Percentiles rank a stretch among this genome's conserved stretches.
These are phyloP conservation scores for Heliamphora pulchella DNA, from an alignment of 179 eudicot genomes.

Conservation along the genomic window DNA sequence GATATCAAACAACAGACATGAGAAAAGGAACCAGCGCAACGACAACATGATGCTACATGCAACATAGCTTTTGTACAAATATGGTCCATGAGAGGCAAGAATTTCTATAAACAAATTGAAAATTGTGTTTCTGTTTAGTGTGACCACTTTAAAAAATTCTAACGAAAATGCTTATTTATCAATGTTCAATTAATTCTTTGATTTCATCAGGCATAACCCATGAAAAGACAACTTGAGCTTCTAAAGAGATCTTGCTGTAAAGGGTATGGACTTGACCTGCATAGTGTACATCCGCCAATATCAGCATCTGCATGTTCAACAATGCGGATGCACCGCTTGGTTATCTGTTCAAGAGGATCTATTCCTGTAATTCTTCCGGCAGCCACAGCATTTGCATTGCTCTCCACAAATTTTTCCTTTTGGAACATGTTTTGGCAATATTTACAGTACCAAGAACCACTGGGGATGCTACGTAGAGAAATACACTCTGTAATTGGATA, in stretches of 20 bases:
- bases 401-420: slow-evolving; percentile 73
- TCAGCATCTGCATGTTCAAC: slow-evolving; percentile 58
- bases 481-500: slow-evolving; percentile 60
- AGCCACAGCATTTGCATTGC: slow-evolving; percentile 82
- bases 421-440: slow-evolving; percentile 77
- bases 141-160: no score
- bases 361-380: slow-evolving; percentile 84
- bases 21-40: no score
- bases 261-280: slow-evolving; percentile 76
- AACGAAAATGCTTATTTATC: no score
- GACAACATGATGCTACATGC: no score
- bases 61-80: no score
- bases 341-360: slow-evolving; percentile 74
- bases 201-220: neutral
- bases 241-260: neutral
- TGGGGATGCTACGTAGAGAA: slow-evolving; percentile 52
- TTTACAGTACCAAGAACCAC: slow-evolving; percentile 78
- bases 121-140: no score
- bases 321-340: slow-evolving; percentile 66
- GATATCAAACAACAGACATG: no score
- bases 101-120: no score
- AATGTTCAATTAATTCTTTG: neutral
- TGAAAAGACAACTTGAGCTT: neutral
- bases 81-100: no score
- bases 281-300: slow-evolving; percentile 60